phyloP scores from a whole-genome alignment of 345 rosid species.

The Pelargonium nanum region DNA sequence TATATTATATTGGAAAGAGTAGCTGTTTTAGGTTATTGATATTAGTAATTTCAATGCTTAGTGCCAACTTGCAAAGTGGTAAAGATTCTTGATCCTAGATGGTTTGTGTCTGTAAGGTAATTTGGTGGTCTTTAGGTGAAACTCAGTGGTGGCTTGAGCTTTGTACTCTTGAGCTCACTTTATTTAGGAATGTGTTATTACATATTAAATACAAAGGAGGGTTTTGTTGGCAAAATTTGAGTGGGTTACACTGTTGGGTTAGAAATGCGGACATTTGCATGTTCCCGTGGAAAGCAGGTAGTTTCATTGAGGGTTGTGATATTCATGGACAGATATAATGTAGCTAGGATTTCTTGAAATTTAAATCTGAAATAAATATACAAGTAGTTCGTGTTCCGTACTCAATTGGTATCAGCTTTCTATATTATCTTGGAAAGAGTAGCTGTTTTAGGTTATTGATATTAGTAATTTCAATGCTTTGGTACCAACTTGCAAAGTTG shows the following conservation, averaged over 20 bases:
- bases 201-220: too few relatives aligned
- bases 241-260: too few relatives aligned
- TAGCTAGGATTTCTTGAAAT: neutral
- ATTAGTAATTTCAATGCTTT: neutral
- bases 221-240: too few relatives aligned
- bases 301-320: too few relatives aligned
- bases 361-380: neutral
- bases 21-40: neutral
- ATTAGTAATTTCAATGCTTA: neutral
- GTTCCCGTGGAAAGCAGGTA: too few relatives aligned
- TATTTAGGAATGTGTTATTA: neutral
- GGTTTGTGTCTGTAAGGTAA: neutral
- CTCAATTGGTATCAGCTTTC: neutral
- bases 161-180: neutral
- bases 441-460: neutral
- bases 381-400: too few relatives aligned
- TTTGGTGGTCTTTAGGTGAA: neutral
- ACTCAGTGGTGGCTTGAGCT: neutral
- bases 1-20: neutral
- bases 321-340: neutral
- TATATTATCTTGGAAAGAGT: neutral
- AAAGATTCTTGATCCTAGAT: too few relatives aligned
- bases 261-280: too few relatives aligned
- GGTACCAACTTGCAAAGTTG: neutral
- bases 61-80: neutral